phyloP scores from a whole-genome alignment of 78 protist species.

The Capsaspora owczarzaki region DNA sequence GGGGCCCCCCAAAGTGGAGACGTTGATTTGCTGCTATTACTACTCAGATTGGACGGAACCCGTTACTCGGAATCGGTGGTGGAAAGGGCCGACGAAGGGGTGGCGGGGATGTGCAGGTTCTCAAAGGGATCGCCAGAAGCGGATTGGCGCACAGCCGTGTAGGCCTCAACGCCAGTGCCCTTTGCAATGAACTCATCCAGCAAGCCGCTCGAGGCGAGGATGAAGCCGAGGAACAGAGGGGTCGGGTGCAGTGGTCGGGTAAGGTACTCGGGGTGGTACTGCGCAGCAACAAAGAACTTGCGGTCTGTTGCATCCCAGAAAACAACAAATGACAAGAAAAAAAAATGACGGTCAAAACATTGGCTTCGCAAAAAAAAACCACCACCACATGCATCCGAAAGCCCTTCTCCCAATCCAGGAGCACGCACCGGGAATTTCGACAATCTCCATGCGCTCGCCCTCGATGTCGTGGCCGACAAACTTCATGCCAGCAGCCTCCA shows the following conservation, averaged over 20 bases:
- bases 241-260: slow-evolving; percentile 79
- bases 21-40: too few species aligned
- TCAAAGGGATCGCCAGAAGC: too few species aligned
- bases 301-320: background rate
- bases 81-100: too few species aligned
- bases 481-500: slow-evolving; percentile 59
- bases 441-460: slow-evolving; percentile 47
- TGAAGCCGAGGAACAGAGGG: slow-evolving; percentile 80
- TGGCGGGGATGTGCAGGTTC: too few species aligned
- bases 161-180: background rate
- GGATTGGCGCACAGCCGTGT: too few species aligned
- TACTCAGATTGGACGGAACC: too few species aligned
- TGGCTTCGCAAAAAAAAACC: too few species aligned
- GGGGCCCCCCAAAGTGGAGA: too few species aligned
- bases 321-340: background rate
- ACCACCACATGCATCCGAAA: too few species aligned
- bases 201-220: slow-evolving; percentile 14
- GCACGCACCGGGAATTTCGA: slow-evolving; percentile 19
- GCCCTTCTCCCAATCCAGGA: too few species aligned
- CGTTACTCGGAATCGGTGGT: too few species aligned
- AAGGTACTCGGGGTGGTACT: slow-evolving; percentile 95
- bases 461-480: slow-evolving; percentile 66
- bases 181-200: background rate
- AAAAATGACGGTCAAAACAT: background rate
- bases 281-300: slow-evolving; percentile 59